A percentile compares a stretch with the other conserved stretches of the same genome.
Evolutionary conservation across 768 basidiomycete species (phyloP).

Genomic region (Boletus tylopilopsis): DNA sequence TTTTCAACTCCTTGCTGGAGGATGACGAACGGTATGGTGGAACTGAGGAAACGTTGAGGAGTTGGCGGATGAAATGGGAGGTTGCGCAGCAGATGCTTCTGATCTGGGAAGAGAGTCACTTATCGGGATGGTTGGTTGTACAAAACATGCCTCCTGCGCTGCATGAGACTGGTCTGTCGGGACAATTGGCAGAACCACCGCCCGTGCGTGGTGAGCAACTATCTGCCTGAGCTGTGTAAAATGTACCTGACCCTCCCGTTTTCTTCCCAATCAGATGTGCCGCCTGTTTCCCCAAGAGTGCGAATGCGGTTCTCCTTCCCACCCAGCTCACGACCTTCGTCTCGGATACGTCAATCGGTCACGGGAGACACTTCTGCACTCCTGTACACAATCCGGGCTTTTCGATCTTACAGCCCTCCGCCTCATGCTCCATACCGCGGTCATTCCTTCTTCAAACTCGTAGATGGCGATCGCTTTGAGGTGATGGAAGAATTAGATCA

Average conservation of each 20-base stretch:
- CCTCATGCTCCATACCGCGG: background rate
- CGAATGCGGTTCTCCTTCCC: background rate
- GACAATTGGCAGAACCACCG: background rate
- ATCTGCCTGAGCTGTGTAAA: background rate
- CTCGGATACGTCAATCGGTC: background rate
- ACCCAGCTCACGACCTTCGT: background rate
- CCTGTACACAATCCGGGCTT: no score
- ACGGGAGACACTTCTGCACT: no score
- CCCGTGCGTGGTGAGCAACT: background rate
- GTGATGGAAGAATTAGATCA: background rate
- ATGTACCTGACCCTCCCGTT: no score
- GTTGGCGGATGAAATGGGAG: slow-evolving; percentile 61
- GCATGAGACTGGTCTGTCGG: background rate
- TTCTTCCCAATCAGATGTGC: background rate
- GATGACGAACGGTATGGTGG: slow-evolving; percentile 62
- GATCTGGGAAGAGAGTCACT: background rate
- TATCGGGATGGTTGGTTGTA: background rate
- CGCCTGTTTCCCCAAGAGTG: background rate
- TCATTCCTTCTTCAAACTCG: background rate
- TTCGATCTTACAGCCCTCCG: no score
- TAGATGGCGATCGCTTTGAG: background rate
- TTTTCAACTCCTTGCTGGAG: slow-evolving; percentile 70
- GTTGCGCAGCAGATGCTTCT: slow-evolving; percentile 14
- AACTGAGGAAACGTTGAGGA: slow-evolving; percentile 56
- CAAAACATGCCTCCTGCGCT: background rate